Percentiles rank a stretch among this genome's conserved stretches.
Conservation (phyloP, 805 yeast genomes). For the Pichia gijzeniarum region DNA sequence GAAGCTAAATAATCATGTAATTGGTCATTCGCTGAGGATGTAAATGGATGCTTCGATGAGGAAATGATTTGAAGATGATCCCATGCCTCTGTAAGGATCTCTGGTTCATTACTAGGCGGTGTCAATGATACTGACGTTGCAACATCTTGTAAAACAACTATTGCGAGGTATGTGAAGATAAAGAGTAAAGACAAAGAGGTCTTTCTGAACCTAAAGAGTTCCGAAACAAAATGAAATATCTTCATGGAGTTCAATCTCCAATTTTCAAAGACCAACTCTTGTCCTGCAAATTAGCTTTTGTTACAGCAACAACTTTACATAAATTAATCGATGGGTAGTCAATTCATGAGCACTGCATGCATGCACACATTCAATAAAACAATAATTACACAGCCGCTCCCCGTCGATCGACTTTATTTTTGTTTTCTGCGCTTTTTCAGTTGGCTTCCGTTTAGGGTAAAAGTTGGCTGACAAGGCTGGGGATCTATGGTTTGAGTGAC, state of each 20-base stretch:
- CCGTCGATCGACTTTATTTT: no score
- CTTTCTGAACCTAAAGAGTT: conserved; percentile 51
- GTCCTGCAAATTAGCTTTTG: no score
- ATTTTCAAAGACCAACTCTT: no score
- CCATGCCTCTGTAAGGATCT: conserved; percentile 50
- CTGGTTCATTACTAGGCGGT: conserved; percentile 39
- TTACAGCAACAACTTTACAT: no score
- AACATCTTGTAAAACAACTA: conserved; percentile 28
- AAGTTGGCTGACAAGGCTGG: no score
- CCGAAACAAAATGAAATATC: background rate
- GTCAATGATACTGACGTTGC: conserved; percentile 37
- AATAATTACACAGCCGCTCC: no score
- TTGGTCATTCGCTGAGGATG: conserved; percentile 66
- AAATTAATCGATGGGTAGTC: no score
- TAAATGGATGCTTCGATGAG: conserved; percentile 65
- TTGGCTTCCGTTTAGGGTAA: no score
- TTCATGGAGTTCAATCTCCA: background rate
- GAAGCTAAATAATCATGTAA: conserved; percentile 61
- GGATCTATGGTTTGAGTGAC: no score
- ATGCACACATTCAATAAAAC: no score
- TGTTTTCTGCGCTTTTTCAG: no score
- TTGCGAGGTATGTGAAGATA: conserved; percentile 38
- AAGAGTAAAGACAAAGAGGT: conserved; percentile 58
- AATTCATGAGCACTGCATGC: no score
- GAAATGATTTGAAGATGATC: conserved; percentile 65